Base-by-base conservation (phyloP, 1,284 basidiomycete species). In the Ustilago lituana region DNA sequence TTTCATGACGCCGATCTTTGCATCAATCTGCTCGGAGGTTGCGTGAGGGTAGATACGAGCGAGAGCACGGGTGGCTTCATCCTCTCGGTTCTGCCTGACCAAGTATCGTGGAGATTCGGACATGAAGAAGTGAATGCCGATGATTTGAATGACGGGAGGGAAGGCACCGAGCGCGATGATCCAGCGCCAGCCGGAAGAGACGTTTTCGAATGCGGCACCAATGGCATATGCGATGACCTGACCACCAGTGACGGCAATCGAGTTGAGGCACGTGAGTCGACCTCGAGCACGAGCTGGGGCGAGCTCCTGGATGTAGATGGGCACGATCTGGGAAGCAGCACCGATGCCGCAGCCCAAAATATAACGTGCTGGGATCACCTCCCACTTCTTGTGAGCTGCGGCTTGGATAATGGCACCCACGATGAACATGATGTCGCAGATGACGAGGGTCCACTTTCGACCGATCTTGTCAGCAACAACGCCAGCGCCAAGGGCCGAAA, bases 281-380 rank as follows among this genome's bases (percentile, higher is more conserved):
- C 84, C 84, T 36, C 84, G 74, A 51, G 79, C 80, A 7, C 77
- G 63, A 22, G 83, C 80, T 0, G 84, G 84, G 1, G 83, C 75
- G 0, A 84, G 57, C 50, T 85, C 84, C 37, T 76, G 78, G 45
- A 85, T 81, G 61, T 82, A 84, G 9, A 83, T 63, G 3, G 83
- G 83, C 1, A 82, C 78, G 22, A 83, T 67, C 27, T 76, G 78
- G 1, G 81, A 77, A 8, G 83, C 81, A 0, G 82, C 77, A 1
- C 82, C 78, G 23, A 83, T 80, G 5, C 80, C 83, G 9, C 82
- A 45, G 3, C 84, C 84, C 20, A 85, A 77, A 5, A 85, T 47
- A 23, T 84, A 71, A 5, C 84, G 76, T 12, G 82, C 84, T 7
- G 79, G 80, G 36, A 82, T 74, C 36, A 84, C 59, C 47, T 78